A percentile compares a stretch with the other conserved stretches of the same genome.
Conservation (phyloP, 202 grass and related monocot species). For the Schoenoplectus tabernaemontani region DNA sequence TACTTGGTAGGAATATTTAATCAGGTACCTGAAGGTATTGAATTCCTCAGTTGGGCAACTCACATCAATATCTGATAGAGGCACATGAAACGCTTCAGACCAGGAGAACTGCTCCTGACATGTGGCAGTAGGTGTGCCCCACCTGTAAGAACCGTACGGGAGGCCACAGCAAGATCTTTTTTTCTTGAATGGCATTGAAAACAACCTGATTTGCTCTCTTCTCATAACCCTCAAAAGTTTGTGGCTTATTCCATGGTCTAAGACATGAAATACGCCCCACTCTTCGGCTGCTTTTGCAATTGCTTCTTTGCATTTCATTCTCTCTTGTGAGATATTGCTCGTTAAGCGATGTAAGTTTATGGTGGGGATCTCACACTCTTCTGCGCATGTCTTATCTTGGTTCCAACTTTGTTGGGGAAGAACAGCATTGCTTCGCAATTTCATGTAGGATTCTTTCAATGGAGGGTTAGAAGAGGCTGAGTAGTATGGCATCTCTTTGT, state of each 20-base stretch:
- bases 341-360: slow-evolving; percentile 15
- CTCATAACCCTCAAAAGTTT: slow-evolving; percentile 49
- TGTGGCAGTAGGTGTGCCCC: slow-evolving; percentile 62
- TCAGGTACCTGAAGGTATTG: slow-evolving; percentile 33
- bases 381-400: not conserved
- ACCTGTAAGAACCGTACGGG: slow-evolving; percentile 57
- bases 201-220: slow-evolving; percentile 54
- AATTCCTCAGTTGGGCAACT: slow-evolving; percentile 33
- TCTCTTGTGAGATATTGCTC: not conserved
- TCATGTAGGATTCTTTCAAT: slow-evolving; percentile 14
- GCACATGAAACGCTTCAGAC: slow-evolving; percentile 89
- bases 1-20: not conserved
- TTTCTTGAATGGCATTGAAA: slow-evolving; percentile 57
- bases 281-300: slow-evolving; percentile 48
- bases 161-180: slow-evolving; percentile 32
- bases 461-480: slow-evolving; percentile 14
- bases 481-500: slow-evolving; percentile 15
- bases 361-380: slow-evolving; percentile 17
- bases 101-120: slow-evolving; percentile 55
- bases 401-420: not conserved
- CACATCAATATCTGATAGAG: slow-evolving; percentile 33
- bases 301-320: slow-evolving; percentile 33
- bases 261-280: slow-evolving; percentile 92
- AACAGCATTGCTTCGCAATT: not conserved
- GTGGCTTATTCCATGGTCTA: slow-evolving; percentile 51